phyloP scores from a whole-genome alignment of 2,329 filamentous ascomycete species.

The Mollisia scopiformis region DNA sequence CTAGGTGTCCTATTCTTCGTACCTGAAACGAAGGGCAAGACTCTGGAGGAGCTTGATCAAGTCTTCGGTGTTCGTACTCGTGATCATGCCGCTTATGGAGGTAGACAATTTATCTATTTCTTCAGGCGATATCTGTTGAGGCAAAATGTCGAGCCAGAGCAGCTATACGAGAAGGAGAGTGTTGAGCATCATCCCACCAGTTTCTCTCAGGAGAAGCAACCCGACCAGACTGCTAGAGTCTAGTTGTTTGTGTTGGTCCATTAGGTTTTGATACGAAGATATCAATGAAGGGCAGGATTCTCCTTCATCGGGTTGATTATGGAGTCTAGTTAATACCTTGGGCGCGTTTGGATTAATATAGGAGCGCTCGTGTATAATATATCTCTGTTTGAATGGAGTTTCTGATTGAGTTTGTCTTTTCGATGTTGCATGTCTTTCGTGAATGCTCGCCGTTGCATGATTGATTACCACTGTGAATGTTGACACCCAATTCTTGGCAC shows the following conservation, averaged over 20 bases:
- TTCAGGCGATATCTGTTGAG: conserved; percentile 21
- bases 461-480: too few relatives aligned
- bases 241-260: not conserved
- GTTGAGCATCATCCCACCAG: conserved; percentile 18
- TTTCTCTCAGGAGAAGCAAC: conserved; percentile 17
- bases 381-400: too few relatives aligned
- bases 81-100: conserved; percentile 27
- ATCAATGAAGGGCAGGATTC: not conserved
- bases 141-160: conserved; percentile 17
- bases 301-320: not conserved
- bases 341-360: not conserved
- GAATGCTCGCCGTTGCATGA: too few relatives aligned
- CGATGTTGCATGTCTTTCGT: too few relatives aligned
- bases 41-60: conserved; percentile 37
- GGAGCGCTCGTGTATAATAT: too few relatives aligned
- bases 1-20: conserved; percentile 57
- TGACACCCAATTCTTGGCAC: too few relatives aligned
- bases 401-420: too few relatives aligned
- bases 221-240: conserved; percentile 19
- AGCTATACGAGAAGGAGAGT: conserved; percentile 17
- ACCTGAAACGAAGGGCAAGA: conserved; percentile 56
- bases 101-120: conserved; percentile 24
- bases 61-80: conserved; percentile 27
- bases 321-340: not conserved
- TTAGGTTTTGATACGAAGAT: not conserved